Percentiles rank a stretch among this genome's conserved stretches.
Evolutionary conservation across 176 grass and related monocot species (phyloP).

Genomic region (Eremochloa ophiuroides): DNA sequence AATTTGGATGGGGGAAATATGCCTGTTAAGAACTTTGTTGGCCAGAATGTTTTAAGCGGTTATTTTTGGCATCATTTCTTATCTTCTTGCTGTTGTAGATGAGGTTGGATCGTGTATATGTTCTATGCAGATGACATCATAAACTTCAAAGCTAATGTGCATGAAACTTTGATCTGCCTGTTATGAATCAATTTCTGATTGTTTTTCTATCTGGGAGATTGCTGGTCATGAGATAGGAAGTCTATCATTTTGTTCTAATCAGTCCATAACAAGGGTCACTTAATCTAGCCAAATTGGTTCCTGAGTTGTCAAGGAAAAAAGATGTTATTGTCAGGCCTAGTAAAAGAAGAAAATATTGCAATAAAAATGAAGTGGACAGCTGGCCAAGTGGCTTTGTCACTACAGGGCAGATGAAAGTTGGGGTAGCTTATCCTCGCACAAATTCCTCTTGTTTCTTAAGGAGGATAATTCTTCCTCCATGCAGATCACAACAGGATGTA

Average conservation of each 20-base stretch:
- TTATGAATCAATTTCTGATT: conserved; percentile 43
- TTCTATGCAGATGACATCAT: conserved; percentile 66
- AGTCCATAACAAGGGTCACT: conserved; percentile 23
- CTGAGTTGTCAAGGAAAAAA: conserved; percentile 27
- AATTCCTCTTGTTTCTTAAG: conserved; percentile 36
- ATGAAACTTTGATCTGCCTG: conserved; percentile 27
- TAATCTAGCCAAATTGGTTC: conserved; percentile 9
- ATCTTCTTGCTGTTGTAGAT: conserved; percentile 64
- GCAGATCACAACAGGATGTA: conserved; percentile 54
- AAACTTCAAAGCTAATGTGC: conserved; percentile 43
- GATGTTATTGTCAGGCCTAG: conserved; percentile 25
- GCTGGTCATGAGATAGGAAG: conserved; percentile 72
- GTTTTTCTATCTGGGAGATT: conserved; percentile 62
- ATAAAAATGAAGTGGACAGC: conserved; percentile 34
- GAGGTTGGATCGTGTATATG: conserved; percentile 72
- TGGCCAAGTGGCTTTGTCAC: conserved; percentile 56
- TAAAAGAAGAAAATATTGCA: conserved; percentile 47
- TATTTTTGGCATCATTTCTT: conserved; percentile 66
- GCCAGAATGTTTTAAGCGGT: conserved; percentile 61
- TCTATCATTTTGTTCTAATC: conserved; percentile 43
- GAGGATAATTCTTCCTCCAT: conserved; percentile 73
- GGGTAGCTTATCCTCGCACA: conserved; percentile 13
- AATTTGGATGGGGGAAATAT: conserved; percentile 26
- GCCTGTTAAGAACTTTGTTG: not conserved
- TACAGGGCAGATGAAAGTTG: conserved; percentile 37